phyloP scores from a whole-genome alignment of 2,329 filamentous ascomycete genomes.

The Chaetomiaceae sp. region DNA sequence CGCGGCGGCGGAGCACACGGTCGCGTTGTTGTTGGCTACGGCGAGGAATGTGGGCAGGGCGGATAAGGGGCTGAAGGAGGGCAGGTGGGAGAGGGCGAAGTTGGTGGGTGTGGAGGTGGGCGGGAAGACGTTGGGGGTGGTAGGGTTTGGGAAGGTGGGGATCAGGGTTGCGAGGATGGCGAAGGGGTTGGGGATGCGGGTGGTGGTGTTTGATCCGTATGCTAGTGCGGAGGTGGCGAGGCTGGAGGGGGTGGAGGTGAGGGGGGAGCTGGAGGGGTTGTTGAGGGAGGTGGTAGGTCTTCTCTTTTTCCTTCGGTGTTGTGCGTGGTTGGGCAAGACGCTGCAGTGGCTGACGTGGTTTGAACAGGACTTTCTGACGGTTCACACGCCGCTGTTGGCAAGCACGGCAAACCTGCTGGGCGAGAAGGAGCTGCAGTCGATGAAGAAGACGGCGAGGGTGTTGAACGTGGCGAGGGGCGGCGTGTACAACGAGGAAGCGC shows the following conservation, averaged over 20 bases:
- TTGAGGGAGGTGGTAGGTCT: constrained; percentile 48
- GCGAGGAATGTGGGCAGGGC: constrained; percentile 68
- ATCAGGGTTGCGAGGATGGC: constrained; percentile 75
- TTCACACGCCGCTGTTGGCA: constrained; percentile 74
- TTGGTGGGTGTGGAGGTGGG: constrained; percentile 74
- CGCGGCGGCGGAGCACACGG: constrained; percentile 72
- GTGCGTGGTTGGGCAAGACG: too few species aligned
- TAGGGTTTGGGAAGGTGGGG: constrained; percentile 78
- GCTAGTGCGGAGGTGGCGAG: constrained; percentile 66
- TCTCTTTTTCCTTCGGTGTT: neutral
- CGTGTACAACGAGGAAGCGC: constrained; percentile 69
- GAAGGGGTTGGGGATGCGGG: constrained; percentile 68
- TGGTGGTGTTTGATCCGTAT: constrained; percentile 71
- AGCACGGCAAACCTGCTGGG: constrained; percentile 70
- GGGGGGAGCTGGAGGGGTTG: constrained; percentile 52
- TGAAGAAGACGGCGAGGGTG: constrained; percentile 68
- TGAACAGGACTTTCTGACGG: constrained; percentile 62
- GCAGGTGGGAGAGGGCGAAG: constrained; percentile 68
- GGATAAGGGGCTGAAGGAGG: constrained; percentile 61
- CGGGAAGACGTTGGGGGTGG: constrained; percentile 67
- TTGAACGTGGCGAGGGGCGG: constrained; percentile 76
- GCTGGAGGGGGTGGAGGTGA: constrained; percentile 59
- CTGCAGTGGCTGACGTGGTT: neutral
- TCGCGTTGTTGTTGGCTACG: constrained; percentile 66
- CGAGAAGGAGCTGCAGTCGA: constrained; percentile 57